Evolutionary conservation across 805 yeast species (phyloP), one percentile per base, ranked within the genome.

Genomic region (Brettanomyces custersianus): DNA sequence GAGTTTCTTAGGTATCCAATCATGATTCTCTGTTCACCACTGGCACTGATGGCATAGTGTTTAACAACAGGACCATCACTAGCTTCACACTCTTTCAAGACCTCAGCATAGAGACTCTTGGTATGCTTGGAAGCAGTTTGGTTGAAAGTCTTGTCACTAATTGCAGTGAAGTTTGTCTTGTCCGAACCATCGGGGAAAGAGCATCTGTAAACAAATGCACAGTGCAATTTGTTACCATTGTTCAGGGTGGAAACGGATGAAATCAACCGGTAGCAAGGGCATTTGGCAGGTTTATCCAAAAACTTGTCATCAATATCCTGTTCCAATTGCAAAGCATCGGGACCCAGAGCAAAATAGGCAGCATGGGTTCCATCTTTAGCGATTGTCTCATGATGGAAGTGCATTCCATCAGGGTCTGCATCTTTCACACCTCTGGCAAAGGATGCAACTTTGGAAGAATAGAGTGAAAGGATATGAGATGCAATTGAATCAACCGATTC

Each of bases 31-130:
- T 82, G 80, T 60, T 90, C 97, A 41, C 80, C 80, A 8, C 80
- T 68, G 45, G 80, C 80, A 47, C 83, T 86, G 38, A 84, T 68
- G 40, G 90, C 80, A 49, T 77, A 80, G 53, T 86, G 84, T 60
- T 80, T 88, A 51, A 92, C 86, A 20, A 87, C 94, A 15, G 97
- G 96, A 39, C 97, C 97, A 35, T 86, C 79, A 42, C 90, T 76
- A 41, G 65, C 63, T 38, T 71, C 66, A n/a, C 79, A 87, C 49
- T 78, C 73, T 33, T 66, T 58, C 54, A 88, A 76, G 39, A 90
- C 70, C 33, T 75, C 77, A 35, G 80, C 72, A 59, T 90, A 90
- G 33, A 87, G 65, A 39, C 66, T 60, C 59, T 84, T 86, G 33
- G 96, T 90, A 58, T 84, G 85, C 17, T 63, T 64, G 4, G 95